Conservation (phyloP, 2,329 filamentous ascomycete genomes). For the Pleomassaria siparia region DNA sequence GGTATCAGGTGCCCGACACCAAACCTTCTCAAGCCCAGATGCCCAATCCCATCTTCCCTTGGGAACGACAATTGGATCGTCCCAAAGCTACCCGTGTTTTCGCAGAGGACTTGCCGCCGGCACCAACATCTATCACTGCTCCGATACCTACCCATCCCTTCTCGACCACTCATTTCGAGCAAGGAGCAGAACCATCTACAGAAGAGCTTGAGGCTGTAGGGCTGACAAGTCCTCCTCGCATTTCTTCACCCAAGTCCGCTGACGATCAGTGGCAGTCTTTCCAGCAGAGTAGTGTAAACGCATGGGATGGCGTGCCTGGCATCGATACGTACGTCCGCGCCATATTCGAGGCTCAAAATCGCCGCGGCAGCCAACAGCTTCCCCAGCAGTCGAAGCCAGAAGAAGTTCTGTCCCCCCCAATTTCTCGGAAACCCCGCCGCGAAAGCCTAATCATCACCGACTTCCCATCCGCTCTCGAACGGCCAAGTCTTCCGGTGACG, state of each 20-base stretch:
- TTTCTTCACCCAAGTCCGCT: conserved; percentile 27
- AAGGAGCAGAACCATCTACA: conserved; percentile 7
- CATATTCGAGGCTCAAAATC: conserved; percentile 63
- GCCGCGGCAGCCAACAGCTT: conserved; percentile 51
- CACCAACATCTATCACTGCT: conserved; percentile 40
- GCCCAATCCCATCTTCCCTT: conserved; percentile 80
- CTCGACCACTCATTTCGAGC: conserved; percentile 34
- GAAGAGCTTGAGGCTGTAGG: conserved; percentile 14
- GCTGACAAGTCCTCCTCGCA: conserved; percentile 14
- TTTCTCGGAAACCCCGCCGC: conserved; percentile 43
- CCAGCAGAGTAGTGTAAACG: conserved; percentile 67
- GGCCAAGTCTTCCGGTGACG: conserved; percentile 87
- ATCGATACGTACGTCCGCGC: conserved; percentile 86
- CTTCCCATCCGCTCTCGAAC: conserved; percentile 79
- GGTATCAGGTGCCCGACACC: conserved; percentile 72
- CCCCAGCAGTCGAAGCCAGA: conserved; percentile 29
- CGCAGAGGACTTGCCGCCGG: conserved; percentile 53
- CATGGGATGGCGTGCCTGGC: conserved; percentile 88
- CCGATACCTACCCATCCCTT: conserved; percentile 38
- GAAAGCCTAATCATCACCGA: conserved; percentile 74
- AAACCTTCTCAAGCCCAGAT: conserved; percentile 60
- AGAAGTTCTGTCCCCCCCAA: conserved; percentile 36
- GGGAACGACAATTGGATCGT: conserved; percentile 71
- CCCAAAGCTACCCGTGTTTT: conserved; percentile 68
- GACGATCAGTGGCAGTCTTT: conserved; percentile 72